Evolutionary conservation across 2,329 filamentous ascomycete species (phyloP).

Genomic region (Xylaria arbuscula): DNA sequence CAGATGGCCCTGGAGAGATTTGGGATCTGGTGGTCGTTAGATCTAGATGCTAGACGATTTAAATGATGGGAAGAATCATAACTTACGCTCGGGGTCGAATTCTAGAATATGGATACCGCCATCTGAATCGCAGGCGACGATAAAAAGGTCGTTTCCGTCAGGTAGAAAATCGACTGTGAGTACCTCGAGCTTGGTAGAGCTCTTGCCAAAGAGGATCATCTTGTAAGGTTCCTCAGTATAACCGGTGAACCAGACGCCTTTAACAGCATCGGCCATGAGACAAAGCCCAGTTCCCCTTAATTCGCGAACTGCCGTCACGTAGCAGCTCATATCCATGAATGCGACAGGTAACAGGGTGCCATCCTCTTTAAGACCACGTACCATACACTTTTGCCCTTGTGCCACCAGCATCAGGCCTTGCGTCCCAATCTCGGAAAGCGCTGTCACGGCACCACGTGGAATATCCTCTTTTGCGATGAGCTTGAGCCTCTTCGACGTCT

Average conservation of each 20-base stretch:
- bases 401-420: conserved; percentile 90
- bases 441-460: conserved; percentile 88
- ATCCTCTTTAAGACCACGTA: conserved; percentile 94
- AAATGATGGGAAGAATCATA: background rate
- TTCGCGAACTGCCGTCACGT: conserved; percentile 86
- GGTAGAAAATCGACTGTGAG: conserved; percentile 89
- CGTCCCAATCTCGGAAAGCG: conserved; percentile 83
- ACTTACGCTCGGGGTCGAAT: conserved; percentile 92
- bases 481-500: conserved; percentile 87
- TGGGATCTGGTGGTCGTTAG: conserved; percentile 74
- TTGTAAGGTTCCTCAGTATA: conserved; percentile 98
- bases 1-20: conserved; percentile 88
- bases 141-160: conserved; percentile 82
- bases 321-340: conserved; percentile 97
- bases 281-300: conserved; percentile 86
- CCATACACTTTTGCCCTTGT: conserved; percentile 97
- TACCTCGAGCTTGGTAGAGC: conserved; percentile 79
- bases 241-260: conserved; percentile 95
- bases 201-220: conserved; percentile 93
- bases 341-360: conserved; percentile 91
- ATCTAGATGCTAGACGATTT: conserved; percentile 17
- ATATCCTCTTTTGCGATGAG: conserved; percentile 90
- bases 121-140: conserved; percentile 85
- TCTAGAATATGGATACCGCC: conserved; percentile 89
- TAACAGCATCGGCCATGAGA: conserved; percentile 88